These are phyloP conservation scores for Colletotrichum karsti DNA, from an alignment of 2,329 filamentous ascomycete species.

Conservation along the genomic window DNA sequence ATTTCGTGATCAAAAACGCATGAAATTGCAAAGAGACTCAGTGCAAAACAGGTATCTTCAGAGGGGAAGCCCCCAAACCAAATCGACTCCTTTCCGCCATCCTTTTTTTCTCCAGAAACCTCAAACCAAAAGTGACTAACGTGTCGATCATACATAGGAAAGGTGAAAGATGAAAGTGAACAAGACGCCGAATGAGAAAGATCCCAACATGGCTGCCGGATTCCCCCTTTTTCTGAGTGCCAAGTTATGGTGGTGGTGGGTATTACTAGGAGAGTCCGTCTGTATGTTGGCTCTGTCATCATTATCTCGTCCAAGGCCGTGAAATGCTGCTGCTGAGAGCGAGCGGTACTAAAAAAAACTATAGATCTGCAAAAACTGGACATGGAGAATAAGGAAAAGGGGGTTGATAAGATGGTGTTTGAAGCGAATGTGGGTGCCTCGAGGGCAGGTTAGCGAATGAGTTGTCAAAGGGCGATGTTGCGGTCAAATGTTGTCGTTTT, in stretches of 20 bases:
- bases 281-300: constrained; percentile 19
- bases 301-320: constrained; percentile 24
- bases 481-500: not conserved
- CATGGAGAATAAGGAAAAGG: not conserved
- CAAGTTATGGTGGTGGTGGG: not conserved
- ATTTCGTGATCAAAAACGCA: not conserved
- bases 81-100: not conserved
- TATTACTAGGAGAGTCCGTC: constrained; percentile 10
- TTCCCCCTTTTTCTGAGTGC: not conserved
- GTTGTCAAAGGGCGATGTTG: not conserved
- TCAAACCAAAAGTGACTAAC: not conserved
- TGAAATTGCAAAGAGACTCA: not conserved
- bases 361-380: not conserved
- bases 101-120: not conserved
- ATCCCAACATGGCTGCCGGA: not conserved
- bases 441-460: not conserved
- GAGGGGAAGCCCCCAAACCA: not conserved
- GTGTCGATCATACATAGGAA: not conserved
- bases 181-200: constrained; percentile 6
- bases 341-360: not conserved
- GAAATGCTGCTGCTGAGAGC: not conserved
- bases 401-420: not conserved
- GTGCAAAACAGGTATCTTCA: constrained; percentile 7
- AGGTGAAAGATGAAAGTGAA: not conserved
- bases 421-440: constrained; percentile 15